phyloP scores from a whole-genome alignment of 208 protist species.

The Blastocrithidia nonstop region DNA sequence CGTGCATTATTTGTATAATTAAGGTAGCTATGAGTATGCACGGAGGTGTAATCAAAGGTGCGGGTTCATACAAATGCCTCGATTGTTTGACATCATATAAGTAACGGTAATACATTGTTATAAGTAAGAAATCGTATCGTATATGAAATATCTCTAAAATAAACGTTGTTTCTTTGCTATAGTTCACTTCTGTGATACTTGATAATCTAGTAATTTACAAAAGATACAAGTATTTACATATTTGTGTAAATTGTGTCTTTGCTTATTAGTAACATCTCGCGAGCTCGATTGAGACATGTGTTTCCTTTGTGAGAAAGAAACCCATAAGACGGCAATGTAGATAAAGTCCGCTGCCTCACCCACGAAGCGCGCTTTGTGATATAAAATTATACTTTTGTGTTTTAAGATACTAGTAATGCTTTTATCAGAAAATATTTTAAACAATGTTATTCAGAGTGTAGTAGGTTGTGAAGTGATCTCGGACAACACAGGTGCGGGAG shows the following conservation, averaged over 20 bases:
- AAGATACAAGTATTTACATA: too few relatives aligned
- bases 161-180: not conserved
- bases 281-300: slow-evolving; percentile 11
- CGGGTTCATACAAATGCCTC: slow-evolving; percentile 47
- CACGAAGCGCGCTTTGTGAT: slow-evolving; percentile 7
- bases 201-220: not conserved
- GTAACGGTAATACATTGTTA: too few relatives aligned
- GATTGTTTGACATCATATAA: too few relatives aligned
- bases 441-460: not conserved
- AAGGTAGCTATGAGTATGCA: slow-evolving; percentile 29
- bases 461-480: not conserved
- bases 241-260: too few relatives aligned
- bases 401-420: not conserved
- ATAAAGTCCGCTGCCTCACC: slow-evolving; percentile 15
- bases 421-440: not conserved
- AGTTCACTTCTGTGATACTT: not conserved
- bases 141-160: not conserved
- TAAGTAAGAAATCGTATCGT: slow-evolving; percentile 3
- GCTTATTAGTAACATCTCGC: too few relatives aligned
- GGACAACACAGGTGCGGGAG: too few relatives aligned
- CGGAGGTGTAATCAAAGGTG: slow-evolving; percentile 28
- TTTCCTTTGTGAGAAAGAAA: too few relatives aligned
- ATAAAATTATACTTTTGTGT: not conserved
- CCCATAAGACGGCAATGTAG: slow-evolving; percentile 11
- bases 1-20: slow-evolving; percentile 19